Base-by-base conservation (phyloP, 2,329 filamentous ascomycete species). In the Penicillium sp. region DNA sequence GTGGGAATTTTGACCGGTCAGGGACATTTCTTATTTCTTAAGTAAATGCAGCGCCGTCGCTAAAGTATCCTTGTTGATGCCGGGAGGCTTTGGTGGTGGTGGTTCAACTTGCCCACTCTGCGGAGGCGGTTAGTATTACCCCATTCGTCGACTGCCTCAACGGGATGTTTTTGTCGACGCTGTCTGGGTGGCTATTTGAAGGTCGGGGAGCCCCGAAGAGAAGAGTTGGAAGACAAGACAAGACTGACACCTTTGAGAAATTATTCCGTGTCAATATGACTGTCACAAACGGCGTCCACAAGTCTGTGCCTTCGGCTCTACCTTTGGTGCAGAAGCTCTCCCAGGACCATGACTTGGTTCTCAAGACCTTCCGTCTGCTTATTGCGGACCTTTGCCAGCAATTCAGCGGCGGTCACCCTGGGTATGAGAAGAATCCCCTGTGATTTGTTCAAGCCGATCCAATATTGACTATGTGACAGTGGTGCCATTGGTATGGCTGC, bases 351-450 rank as follows among this genome's bases (percentile, higher is more conserved):
- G 82, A 87, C 53, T 72, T 84, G 22, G 85, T 88, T 1, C 75
- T 90, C 55, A 83, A 82, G 67, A 85, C 84, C 6, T 89, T 89
- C 70, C 81, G 88, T 58, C 78, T 85, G 54, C 76, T 91, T 33
- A 88, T 91, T 61, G 87, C 88, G 49, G 89, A 91, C 71, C 76
- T 91, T 3, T 90, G 88, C 69, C 83, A 91, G 72, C 88, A 91
- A 66, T 91, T 89, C 75, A 86, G 86, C 64, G 88, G 88, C 38
- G 89, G 89, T 0, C 89, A 91, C 70, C 88, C 88, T 19, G 88
- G 88, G 85, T 88, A 79, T 57, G 55, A 24, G 42, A 1, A 12
- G 10, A 19, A 13, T 24, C 6, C 35, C 2, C 15, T 9, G 2
- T 10, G 6, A 24, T 22, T 24, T 4, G 15, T n/a, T 17, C 8